Evolutionary conservation across 768 basidiomycete species (phyloP).

Genomic region (Terana coerulea): DNA sequence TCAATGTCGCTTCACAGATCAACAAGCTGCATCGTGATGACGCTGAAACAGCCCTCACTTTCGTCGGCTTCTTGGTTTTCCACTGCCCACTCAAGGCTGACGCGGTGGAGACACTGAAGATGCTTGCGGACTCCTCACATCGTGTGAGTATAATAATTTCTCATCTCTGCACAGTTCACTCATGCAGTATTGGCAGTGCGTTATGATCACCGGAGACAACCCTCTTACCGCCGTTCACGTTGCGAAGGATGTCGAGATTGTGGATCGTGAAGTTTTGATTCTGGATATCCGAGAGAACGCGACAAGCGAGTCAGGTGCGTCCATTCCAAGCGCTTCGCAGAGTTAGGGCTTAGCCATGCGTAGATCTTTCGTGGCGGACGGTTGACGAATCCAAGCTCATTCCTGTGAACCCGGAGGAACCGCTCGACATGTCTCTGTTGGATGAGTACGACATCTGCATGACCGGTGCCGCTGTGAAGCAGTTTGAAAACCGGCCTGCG

Average conservation of each 20-base stretch:
- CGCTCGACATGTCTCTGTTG: slow-evolving; percentile 75
- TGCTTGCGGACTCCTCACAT: slow-evolving; percentile 95
- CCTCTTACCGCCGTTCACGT: slow-evolving; percentile 96
- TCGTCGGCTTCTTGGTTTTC: slow-evolving; percentile 98
- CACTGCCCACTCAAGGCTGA: slow-evolving; percentile 96
- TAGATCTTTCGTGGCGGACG: slow-evolving; percentile 89
- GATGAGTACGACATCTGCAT: slow-evolving; percentile 93
- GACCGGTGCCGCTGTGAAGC: slow-evolving; percentile 91
- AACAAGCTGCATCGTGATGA: slow-evolving; percentile 81
- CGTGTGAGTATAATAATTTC: too few species aligned
- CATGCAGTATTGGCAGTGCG: slow-evolving; percentile 52
- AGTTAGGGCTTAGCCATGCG: neutral
- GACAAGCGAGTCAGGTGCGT: slow-evolving; percentile 59
- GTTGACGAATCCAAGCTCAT: slow-evolving; percentile 92
- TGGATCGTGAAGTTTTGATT: slow-evolving; percentile 92
- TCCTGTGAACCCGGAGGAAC: slow-evolving; percentile 74
- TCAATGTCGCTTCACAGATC: slow-evolving; percentile 49
- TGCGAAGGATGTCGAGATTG: slow-evolving; percentile 93
- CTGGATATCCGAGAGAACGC: slow-evolving; percentile 86
- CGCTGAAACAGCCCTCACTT: slow-evolving; percentile 74
- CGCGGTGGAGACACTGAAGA: slow-evolving; percentile 85
- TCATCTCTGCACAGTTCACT: neutral
- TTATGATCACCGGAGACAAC: slow-evolving; percentile 99
- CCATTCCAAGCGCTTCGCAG: neutral
- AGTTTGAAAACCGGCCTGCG: slow-evolving; percentile 65